Evolutionary conservation across 2,329 filamentous ascomycete species (phyloP).

Genomic region (Stachybotrys elegans): DNA sequence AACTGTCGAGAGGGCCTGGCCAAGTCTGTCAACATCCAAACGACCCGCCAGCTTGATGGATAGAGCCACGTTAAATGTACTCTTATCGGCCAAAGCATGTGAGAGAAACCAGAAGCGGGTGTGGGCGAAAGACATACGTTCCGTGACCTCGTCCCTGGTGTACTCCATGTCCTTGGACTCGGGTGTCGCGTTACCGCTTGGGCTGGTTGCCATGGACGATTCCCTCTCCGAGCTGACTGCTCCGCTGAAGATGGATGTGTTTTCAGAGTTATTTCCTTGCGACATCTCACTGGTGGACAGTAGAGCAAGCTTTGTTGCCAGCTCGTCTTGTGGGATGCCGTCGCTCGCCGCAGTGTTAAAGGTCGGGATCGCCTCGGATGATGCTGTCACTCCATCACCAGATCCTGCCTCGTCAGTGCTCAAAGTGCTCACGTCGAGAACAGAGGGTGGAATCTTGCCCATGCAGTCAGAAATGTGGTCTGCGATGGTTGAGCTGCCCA

Average conservation of each 20-base stretch:
- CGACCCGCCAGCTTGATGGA: neutral
- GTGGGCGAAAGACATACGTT: neutral
- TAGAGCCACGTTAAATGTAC: neutral
- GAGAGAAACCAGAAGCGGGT: neutral
- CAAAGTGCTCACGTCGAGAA: neutral
- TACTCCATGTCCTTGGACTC: too few relatives aligned
- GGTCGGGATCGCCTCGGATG: neutral
- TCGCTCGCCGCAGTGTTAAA: neutral
- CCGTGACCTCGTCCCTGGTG: too few relatives aligned
- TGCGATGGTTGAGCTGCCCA: constrained; percentile 23
- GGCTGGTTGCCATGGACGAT: too few relatives aligned
- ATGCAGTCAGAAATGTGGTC: too few relatives aligned
- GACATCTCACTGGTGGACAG: too few relatives aligned
- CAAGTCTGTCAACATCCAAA: neutral
- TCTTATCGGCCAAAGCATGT: neutral
- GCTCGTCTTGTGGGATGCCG: neutral
- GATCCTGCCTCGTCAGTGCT: neutral
- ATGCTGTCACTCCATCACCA: neutral
- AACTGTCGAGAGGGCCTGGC: neutral
- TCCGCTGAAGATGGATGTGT: too few relatives aligned
- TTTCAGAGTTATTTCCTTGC: too few relatives aligned
- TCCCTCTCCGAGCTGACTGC: too few relatives aligned
- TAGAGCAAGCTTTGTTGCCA: too few relatives aligned
- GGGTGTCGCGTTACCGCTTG: too few relatives aligned
- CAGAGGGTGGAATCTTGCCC: too few relatives aligned